phyloP scores from a whole-genome alignment of 2,329 filamentous ascomycete genomes.

The Myriosclerotinia curreyana region DNA sequence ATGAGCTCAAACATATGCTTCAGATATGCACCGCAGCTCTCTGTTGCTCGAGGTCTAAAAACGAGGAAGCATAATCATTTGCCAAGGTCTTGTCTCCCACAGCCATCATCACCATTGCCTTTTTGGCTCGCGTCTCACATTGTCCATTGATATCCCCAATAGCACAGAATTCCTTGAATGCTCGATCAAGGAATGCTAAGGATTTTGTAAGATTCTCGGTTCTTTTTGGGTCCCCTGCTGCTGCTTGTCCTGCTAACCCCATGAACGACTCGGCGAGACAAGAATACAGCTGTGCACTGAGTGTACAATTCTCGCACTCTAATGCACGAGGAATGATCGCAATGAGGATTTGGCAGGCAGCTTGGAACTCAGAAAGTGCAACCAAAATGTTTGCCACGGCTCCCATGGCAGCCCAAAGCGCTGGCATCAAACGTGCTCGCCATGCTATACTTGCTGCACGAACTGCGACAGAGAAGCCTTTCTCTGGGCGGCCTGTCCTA shows the following conservation, averaged over 20 bases:
- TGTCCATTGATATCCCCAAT: conserved; percentile 58
- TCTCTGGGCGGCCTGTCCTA: conserved; percentile 57
- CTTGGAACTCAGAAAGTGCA: conserved; percentile 57
- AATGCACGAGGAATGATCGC: conserved; percentile 63
- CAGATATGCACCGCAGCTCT: conserved; percentile 29
- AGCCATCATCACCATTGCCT: conserved; percentile 60
- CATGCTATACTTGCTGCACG: conserved; percentile 62
- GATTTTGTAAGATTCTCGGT: conserved; percentile 49
- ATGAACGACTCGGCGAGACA: conserved; percentile 62
- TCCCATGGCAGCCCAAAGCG: conserved; percentile 59
- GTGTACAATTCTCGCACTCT: conserved; percentile 55
- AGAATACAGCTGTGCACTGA: conserved; percentile 57
- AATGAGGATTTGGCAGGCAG: conserved; percentile 54
- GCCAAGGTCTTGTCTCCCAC: conserved; percentile 53
- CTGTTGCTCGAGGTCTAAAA: conserved; percentile 49
- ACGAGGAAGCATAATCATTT: conserved; percentile 55
- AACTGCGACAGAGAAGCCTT: conserved; percentile 63
- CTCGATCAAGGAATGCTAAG: conserved; percentile 35
- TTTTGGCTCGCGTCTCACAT: conserved; percentile 64
- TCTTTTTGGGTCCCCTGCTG: conserved; percentile 40
- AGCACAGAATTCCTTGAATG: conserved; percentile 50
- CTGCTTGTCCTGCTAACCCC: conserved; percentile 54
- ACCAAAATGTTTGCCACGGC: conserved; percentile 57
- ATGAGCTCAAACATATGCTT: conserved; percentile 2
- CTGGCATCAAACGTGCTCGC: conserved; percentile 55